Evolutionary conservation across 208 protist genomes (phyloP), one percentile per base, ranked within the genome.

Genomic region (Trypanosoma melophagium): DNA sequence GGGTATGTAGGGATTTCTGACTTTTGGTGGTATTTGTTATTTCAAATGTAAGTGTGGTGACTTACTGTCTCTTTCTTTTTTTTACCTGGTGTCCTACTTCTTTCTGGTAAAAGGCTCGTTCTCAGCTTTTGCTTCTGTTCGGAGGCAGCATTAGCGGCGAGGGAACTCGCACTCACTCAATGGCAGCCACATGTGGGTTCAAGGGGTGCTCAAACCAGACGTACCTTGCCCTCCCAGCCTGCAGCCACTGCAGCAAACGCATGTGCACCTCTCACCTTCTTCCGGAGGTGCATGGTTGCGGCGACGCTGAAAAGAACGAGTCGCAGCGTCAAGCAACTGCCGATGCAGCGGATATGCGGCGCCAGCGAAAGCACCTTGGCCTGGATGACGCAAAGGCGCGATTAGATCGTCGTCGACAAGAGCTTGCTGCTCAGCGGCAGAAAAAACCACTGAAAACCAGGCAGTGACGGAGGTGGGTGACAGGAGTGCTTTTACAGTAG

Each of bases 351-450:
- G 78, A 96, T n/a, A 89, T 90, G 24, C 67, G 83, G 21, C 80
- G 92, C 66, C 62, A 88, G 63, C 98, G 93, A 88, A 76, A 98
- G 40, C 92, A 98, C 28, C 50, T 49, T 72, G 93, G 96, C 76
- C 81, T 82, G 51, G 74, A 84, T 56, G 80, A 71, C 50, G 67
- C 55, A 38, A 83, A 86, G 76, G 81, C 86, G n/a, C 81, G 88
- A 67, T 89, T 77, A 42, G 72, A 81, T 52, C 45, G 55, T 54
- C 67, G 56, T 42, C 71, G 71, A 64, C 79, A 87, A 63, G 73
- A 83, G 38, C 74, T 89, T 16, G 82, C 89, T 47, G 78, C 74
- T 8, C 76, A 83, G 7, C 74, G 89, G 16, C 74, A 84, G 10
- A 94, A 94, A 88, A 71, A 71, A 60, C 44, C 59, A 85, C 45